phyloP scores from a whole-genome alignment of 257 asterid genomes.

The Fraxinus cuspidata region DNA sequence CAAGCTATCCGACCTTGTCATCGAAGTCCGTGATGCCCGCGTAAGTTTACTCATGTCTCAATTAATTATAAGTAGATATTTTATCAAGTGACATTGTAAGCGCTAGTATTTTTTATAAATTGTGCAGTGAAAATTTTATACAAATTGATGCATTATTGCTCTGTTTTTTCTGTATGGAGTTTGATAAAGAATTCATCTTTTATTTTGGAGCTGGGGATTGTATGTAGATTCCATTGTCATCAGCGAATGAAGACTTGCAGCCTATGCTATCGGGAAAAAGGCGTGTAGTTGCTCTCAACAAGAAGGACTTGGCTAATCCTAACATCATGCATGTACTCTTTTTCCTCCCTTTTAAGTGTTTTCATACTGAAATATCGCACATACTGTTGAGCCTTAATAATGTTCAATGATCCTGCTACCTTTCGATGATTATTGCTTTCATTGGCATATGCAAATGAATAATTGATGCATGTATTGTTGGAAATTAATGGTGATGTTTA shows the following conservation, averaged over 20 bases:
- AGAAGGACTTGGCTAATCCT: conserved; percentile 93
- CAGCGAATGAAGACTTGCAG: conserved; percentile 81
- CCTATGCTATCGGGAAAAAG: conserved; percentile 69
- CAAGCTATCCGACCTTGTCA: conserved; percentile 74
- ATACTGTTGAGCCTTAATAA: too few relatives aligned
- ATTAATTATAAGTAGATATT: neutral
- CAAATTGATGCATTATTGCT: neutral
- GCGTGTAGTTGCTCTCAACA: conserved; percentile 82
- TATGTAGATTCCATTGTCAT: conserved; percentile 79
- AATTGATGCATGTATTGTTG: neutral
- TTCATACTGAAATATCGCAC: neutral
- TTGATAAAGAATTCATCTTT: neutral
- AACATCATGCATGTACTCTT: conserved; percentile 75
- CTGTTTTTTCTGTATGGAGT: neutral
- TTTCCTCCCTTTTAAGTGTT: neutral
- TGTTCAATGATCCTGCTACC: neutral
- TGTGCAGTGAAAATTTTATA: neutral
- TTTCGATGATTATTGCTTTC: neutral
- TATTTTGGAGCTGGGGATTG: conserved; percentile 1
- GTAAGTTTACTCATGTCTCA: conserved; percentile 32
- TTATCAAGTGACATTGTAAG: neutral
- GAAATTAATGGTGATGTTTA: conserved; percentile 13
- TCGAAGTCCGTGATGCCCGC: conserved; percentile 96
- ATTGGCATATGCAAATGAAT: neutral
- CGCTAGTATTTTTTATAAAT: neutral